phyloP scores from a whole-genome alignment of 208 protist genomes.

The Endotrypanum monterogeii region DNA sequence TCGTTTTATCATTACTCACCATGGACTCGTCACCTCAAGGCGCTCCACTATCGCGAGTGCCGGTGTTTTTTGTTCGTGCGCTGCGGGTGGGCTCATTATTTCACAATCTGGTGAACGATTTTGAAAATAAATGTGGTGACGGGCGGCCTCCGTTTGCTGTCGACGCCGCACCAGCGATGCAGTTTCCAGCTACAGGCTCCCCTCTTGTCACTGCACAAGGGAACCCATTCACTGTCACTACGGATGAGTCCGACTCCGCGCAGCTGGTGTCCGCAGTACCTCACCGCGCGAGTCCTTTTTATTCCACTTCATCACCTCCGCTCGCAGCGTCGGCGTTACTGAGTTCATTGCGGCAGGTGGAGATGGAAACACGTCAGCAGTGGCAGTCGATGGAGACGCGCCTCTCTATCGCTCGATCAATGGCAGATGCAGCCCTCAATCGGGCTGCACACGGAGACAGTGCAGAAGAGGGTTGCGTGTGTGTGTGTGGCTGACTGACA shows the following conservation, averaged over 20 bases:
- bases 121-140: background rate
- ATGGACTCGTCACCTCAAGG: background rate
- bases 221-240: background rate
- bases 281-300: background rate
- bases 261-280: background rate
- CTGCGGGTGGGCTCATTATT: conserved; percentile 4
- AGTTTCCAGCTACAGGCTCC: background rate
- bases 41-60: background rate
- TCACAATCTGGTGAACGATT: background rate
- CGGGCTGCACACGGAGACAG: background rate
- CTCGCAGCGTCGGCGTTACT: background rate
- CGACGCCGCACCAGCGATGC: background rate
- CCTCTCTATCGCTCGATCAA: conserved; percentile 11
- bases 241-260: background rate
- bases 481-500: background rate
- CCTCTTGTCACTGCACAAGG: background rate
- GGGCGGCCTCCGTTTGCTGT: background rate
- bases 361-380: conserved; percentile 9
- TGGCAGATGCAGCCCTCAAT: background rate
- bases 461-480: background rate
- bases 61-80: background rate
- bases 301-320: background rate
- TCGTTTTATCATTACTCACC: background rate
- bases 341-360: conserved; percentile 3
- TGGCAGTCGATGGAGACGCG: conserved; percentile 15